Conservation (phyloP, 306 rosid species). For the Hippophae rhamnoides region DNA sequence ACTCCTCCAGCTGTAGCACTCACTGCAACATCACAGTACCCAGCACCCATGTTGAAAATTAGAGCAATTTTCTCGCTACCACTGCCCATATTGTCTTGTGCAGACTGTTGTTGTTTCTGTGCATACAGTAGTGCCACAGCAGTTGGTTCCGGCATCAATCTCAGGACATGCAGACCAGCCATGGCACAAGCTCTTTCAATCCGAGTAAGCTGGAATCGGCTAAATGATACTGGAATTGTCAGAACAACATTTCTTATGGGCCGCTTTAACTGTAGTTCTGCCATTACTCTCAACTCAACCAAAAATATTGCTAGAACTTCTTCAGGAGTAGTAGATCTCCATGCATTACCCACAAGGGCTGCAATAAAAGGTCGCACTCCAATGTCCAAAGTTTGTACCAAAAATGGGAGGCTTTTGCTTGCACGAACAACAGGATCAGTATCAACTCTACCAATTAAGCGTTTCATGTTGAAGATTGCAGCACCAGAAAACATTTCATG, state of each 20-base stretch:
- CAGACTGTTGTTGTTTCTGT: constrained; percentile 54
- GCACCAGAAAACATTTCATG: constrained; percentile 62
- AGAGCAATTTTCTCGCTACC: constrained; percentile 67
- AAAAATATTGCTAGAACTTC: constrained; percentile 70
- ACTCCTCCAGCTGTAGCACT: constrained; percentile 72
- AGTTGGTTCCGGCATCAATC: constrained; percentile 87
- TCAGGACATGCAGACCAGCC: constrained; percentile 75
- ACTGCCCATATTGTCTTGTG: constrained; percentile 41
- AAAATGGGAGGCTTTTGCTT: constrained; percentile 69
- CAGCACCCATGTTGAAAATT: constrained; percentile 87
- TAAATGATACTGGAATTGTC: constrained; percentile 74
- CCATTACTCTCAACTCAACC: constrained; percentile 54
- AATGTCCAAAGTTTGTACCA: constrained; percentile 72
- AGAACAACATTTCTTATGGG: constrained; percentile 61
- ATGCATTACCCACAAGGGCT: constrained; percentile 58
- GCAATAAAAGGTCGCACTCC: constrained; percentile 80
- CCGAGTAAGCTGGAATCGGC: constrained; percentile 71
- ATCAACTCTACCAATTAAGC: constrained; percentile 77
- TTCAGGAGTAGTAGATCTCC: constrained; percentile 83
- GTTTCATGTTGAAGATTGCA: constrained; percentile 81
- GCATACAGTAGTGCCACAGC: constrained; percentile 82
- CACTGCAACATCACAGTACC: constrained; percentile 77
- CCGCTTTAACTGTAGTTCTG: constrained; percentile 49
- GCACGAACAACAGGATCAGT: constrained; percentile 74
- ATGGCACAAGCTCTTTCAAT: constrained; percentile 78